Base-by-base conservation (phyloP, 805 yeast genomes). In the Metschnikowia arizonensis region DNA sequence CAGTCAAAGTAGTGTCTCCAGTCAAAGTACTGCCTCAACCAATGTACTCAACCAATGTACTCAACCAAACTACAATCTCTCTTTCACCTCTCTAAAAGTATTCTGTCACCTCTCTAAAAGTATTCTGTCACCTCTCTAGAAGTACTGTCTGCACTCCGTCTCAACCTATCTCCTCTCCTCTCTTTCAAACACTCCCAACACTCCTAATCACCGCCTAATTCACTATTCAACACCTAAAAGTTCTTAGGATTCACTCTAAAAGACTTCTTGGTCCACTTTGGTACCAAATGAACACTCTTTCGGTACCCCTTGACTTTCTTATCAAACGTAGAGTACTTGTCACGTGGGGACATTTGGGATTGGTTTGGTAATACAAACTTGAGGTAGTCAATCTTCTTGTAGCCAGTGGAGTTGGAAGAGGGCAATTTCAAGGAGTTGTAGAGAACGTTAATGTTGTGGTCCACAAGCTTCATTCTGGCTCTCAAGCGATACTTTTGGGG, bases 201-300 rank as follows among this genome's bases (percentile, higher is more conserved):
- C n/a, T n/a, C n/a, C n/a, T n/a, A n/a, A n/a, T n/a, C n/a, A n/a
- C n/a, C n/a, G n/a, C n/a, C n/a, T n/a, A n/a, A n/a, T n/a, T n/a
- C n/a, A n/a, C n/a, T n/a, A n/a, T n/a, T n/a, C n/a, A n/a, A n/a
- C n/a, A n/a, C n/a, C 45, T 69, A 86, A 63, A 77, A 83, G 60
- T 82, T 76, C 48, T 75, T 75, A 36, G 97, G 97, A 59, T 86
- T 85, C 47, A 77, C 81, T 71, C 97, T 82, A 64, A 83, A 76
- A 7, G 95, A 79, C 50, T 80, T 63, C 69, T 83, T 88, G 44
- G 97, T 89, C 95, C 96, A 89, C 62, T 89, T 87, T 17, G 97
- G 96, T 34, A 84, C 85, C 64, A 81, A 71, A 60, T 91, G 98
- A 21, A 87, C 81, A 52, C 90, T 82, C 69, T 89, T 91, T 71